Evolutionary conservation across 2,329 filamentous ascomycete genomes (phyloP), one percentile per base, ranked within the genome.

Genomic region (Diaporthe capsici): DNA sequence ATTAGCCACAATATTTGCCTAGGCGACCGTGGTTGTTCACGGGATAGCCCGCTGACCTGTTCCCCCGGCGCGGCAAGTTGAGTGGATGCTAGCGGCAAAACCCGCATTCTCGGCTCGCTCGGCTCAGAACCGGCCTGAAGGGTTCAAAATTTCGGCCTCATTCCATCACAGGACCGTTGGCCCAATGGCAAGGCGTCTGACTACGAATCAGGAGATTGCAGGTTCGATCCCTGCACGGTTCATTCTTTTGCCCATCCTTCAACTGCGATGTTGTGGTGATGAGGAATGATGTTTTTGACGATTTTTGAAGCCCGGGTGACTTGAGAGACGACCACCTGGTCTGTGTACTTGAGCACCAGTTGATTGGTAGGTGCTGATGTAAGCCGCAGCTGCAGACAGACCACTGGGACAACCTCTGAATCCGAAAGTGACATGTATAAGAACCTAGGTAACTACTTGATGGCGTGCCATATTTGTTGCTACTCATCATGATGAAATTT

Each of bases 151-250:
- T 53, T 44, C 28, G 9, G 17, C 15, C 0, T 0, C 9, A 42
- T 1, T 12, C 4, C n/a, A 72, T 53, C 47, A 28, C 15, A 37
- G 78, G 76, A 72, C 77, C 58, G 68, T 74, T 81, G 80, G 80
- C 79, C 78, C 78, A 80, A 80, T 82, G 82, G 78, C 82, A 83
- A 82, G 81, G 82, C 82, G 81, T 80, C 81, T 82, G 82, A 82
- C 81, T 83, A 82, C 82, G 82, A 83, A 83, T 82, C 82, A 82
- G 81, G 81, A 82, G 81, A 82, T 82, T 82, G 81, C 81, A 82
- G 82, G 82, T 83, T 82, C 82, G 81, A 83, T 79, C 81, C 82
- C 82, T 82, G 82, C 81, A 80, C 75, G 76, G 77, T 77, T 80
- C 79, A 78, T 42, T 58, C 42, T 42, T n/a, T 37, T 67, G 28